Base-by-base conservation (phyloP, 441 rosid genomes). In the Macaranga tanarius region DNA sequence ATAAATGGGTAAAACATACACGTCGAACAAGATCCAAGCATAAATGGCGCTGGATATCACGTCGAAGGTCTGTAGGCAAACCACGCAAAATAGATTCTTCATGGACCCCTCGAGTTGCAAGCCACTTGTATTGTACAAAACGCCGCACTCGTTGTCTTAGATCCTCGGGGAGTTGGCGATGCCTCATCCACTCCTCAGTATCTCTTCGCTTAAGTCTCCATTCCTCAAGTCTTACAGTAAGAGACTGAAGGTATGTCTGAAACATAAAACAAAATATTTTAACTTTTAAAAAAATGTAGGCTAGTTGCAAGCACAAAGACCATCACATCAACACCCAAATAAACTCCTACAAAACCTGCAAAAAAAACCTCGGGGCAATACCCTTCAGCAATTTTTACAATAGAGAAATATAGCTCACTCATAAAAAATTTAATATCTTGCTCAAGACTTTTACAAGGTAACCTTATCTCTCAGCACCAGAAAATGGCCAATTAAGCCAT, bases 111-210 rank as follows among this genome's bases (percentile, higher is more conserved):
- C 91, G 86, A 38, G 97, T 91, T 51, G 97, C 93, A 58, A 92
- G 80, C 99, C 99, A 95, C 81, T 87, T 92, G 76, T 92, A 95
- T 68, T 89, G 99, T 72, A 82, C 97, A 75, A 88, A 92, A 45
- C 93, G 85, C 28, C 88, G 84, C 64, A 95, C 92, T 38, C 91
- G 86, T 44, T 74, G 80, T 79, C 71, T 89, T 78, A 95, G 76
- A 71, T 88, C 96, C 76, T 87, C 94, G 31, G 97, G 99, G 66
- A 92, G 97, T 78, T 91, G 94, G 52, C 97, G 97, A 81, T 95
- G 99, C 79, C 84, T 86, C 97, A 92, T 95, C 99, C 99, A 95
- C 79, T 95, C 96, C 77, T 95, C 97, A 0, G 97, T 91, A 79
- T 95, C 98, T 80, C 98, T 87, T 79, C 88, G 89, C 84, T 89